Percentiles rank a stretch among this genome's conserved stretches.
phyloP scores from a whole-genome alignment of 2,329 filamentous ascomycete genomes.

The Sarocladiaceae sp. region DNA sequence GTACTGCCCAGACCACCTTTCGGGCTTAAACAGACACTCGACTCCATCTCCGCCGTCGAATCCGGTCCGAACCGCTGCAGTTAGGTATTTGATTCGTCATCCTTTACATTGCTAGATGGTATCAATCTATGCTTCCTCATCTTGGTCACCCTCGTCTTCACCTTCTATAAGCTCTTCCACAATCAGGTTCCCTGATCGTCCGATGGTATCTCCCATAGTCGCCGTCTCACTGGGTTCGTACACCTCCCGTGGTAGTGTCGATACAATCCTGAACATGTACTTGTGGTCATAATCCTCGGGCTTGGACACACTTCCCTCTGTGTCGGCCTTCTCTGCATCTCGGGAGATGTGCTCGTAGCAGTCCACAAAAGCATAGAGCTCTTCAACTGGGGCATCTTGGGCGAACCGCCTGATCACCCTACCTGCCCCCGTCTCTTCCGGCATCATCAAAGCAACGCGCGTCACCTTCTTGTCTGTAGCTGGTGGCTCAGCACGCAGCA shows the following conservation, averaged over 20 bases:
- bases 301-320: conserved; percentile 28
- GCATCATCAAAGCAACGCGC: conserved; percentile 62
- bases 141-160: conserved; percentile 20
- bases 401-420: conserved; percentile 72
- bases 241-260: conserved; percentile 76
- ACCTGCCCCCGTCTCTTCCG: conserved; percentile 53
- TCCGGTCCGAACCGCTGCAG: neutral
- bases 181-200: conserved; percentile 79
- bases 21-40: too few relatives aligned
- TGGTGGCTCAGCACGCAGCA: conserved; percentile 62
- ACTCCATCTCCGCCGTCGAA: neutral
- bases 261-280: conserved; percentile 81
- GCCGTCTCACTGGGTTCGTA: conserved; percentile 63
- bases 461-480: conserved; percentile 60
- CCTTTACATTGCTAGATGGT: neutral
- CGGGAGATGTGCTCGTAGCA: conserved; percentile 64
- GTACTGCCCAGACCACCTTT: too few relatives aligned
- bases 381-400: conserved; percentile 66
- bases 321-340: conserved; percentile 20
- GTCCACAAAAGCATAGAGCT: conserved; percentile 93
- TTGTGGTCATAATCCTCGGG: conserved; percentile 70
- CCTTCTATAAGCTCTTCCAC: conserved; percentile 57
- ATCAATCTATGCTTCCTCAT: neutral
- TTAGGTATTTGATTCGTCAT: neutral
- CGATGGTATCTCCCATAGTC: conserved; percentile 66